phyloP scores from a whole-genome alignment of 495 filamentous ascomycete species.

The Neurospora africana region DNA sequence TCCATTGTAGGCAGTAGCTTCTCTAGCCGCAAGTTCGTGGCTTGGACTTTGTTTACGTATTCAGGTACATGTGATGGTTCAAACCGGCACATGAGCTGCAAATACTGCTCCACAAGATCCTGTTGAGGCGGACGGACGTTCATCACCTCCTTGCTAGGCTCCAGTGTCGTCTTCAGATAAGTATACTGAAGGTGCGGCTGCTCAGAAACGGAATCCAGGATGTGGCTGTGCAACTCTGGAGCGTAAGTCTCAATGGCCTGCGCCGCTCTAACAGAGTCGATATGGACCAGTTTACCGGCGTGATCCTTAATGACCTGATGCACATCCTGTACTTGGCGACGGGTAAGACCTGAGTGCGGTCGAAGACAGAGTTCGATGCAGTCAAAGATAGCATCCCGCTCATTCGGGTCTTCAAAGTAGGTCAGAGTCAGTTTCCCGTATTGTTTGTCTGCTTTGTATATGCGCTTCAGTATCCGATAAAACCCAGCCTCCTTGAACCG shows the following conservation, averaged over 20 bases:
- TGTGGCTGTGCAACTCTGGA: conserved; percentile 58
- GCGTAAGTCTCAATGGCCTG: conserved; percentile 55
- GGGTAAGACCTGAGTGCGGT: conserved; percentile 54
- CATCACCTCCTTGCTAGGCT: conserved; percentile 44
- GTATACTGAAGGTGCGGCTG: conserved; percentile 57
- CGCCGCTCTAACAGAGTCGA: conserved; percentile 61
- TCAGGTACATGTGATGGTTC: conserved; percentile 73
- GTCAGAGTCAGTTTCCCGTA: conserved; percentile 68
- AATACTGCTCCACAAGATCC: conserved; percentile 71
- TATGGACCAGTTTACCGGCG: conserved; percentile 54
- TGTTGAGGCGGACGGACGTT: conserved; percentile 27
- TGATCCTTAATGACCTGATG: conserved; percentile 58
- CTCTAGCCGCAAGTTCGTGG: conserved; percentile 70
- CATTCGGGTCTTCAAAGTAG: conserved; percentile 77
- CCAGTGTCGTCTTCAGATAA: conserved; percentile 71
- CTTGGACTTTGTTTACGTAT: conserved; percentile 69
- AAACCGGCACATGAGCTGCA: conserved; percentile 81
- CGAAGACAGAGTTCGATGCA: conserved; percentile 74
- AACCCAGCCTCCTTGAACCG: conserved; percentile 73
- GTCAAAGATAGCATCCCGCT: conserved; percentile 61
- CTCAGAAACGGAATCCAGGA: conserved; percentile 54
- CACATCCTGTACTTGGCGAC: conserved; percentile 67
- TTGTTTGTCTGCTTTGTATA: conserved; percentile 70
- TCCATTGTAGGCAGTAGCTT: conserved; percentile 81
- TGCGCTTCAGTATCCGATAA: conserved; percentile 85